A percentile compares a stretch with the other conserved stretches of the same genome.
phyloP scores from a whole-genome alignment of 140 eudicot species.

The Anethum foeniculum region DNA sequence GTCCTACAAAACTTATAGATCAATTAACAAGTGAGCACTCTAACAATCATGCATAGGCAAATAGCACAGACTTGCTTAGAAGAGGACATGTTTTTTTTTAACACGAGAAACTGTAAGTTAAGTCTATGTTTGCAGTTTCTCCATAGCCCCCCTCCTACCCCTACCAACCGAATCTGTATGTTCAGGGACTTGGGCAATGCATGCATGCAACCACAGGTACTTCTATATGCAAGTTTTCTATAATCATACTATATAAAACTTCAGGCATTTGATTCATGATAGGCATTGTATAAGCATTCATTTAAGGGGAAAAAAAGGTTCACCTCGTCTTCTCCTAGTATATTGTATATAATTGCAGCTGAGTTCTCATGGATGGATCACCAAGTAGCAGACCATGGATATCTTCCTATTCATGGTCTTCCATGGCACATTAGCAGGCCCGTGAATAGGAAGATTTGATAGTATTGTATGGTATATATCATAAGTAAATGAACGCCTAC shows the following conservation, averaged over 20 bases:
- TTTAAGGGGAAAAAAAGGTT: neutral
- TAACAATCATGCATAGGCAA: too few species aligned
- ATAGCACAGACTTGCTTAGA: too few species aligned
- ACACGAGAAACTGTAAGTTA: too few species aligned
- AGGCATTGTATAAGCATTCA: neutral
- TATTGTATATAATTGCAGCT: constrained; percentile 85
- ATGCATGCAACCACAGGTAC: neutral
- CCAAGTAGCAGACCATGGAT: constrained; percentile 98
- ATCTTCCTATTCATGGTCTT: constrained; percentile 47
- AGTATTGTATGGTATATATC: neutral
- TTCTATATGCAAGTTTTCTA: neutral
- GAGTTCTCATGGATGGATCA: constrained; percentile 87
- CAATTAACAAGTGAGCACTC: too few species aligned
- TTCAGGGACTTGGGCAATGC: neutral
- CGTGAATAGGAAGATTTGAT: constrained; percentile 5
- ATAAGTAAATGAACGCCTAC: neutral
- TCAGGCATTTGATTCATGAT: neutral
- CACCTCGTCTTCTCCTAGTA: constrained; percentile 94
- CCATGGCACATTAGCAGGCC: constrained; percentile 88
- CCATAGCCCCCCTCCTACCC: neutral
- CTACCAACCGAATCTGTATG: neutral
- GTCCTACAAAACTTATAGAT: too few species aligned
- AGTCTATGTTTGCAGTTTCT: too few species aligned
- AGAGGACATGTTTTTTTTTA: too few species aligned
- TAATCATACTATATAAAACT: too few species aligned